Evolutionary conservation across 2,329 filamentous ascomycete species (phyloP).

Genomic region (Cadophora luteo-olivacea): DNA sequence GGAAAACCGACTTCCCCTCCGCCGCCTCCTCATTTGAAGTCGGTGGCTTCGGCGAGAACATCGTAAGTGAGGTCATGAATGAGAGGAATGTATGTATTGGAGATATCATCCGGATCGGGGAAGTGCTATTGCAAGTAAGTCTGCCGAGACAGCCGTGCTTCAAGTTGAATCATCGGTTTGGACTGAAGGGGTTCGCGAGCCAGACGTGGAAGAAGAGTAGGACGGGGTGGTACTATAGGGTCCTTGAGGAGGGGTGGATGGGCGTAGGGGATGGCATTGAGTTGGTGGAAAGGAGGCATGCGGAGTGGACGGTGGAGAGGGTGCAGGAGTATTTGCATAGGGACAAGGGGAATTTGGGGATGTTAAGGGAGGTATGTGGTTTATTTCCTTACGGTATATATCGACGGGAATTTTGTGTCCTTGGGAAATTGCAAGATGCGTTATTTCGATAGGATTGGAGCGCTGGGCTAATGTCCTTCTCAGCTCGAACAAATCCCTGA

Average conservation of each 20-base stretch:
- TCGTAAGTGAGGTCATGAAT: conserved; percentile 63
- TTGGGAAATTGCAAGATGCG: neutral
- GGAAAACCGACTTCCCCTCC: conserved; percentile 59
- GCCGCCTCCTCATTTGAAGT: conserved; percentile 57
- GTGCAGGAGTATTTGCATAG: conserved; percentile 68
- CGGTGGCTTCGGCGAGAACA: conserved; percentile 70
- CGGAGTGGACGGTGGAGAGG: conserved; percentile 66
- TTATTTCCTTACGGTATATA: neutral
- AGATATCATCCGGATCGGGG: conserved; percentile 59
- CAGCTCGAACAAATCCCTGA: conserved; percentile 47
- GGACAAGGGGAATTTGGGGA: conserved; percentile 54
- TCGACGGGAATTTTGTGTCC: neutral
- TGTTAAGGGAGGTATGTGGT: conserved; percentile 51
- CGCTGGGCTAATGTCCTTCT: conserved; percentile 1
- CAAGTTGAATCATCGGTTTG: conserved; percentile 73
- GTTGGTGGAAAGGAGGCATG: conserved; percentile 61
- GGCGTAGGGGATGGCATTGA: conserved; percentile 61
- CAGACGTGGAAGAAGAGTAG: conserved; percentile 61
- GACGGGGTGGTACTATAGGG: conserved; percentile 71
- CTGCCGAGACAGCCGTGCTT: conserved; percentile 70
- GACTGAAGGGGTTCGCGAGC: conserved; percentile 66
- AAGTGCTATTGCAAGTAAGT: conserved; percentile 61
- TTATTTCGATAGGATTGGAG: neutral
- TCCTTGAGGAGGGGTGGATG: conserved; percentile 61
- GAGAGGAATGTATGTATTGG: conserved; percentile 71